These are phyloP conservation scores for Alternaria postmessia DNA, from an alignment of 2,329 filamentous ascomycete species.

Conservation along the genomic window DNA sequence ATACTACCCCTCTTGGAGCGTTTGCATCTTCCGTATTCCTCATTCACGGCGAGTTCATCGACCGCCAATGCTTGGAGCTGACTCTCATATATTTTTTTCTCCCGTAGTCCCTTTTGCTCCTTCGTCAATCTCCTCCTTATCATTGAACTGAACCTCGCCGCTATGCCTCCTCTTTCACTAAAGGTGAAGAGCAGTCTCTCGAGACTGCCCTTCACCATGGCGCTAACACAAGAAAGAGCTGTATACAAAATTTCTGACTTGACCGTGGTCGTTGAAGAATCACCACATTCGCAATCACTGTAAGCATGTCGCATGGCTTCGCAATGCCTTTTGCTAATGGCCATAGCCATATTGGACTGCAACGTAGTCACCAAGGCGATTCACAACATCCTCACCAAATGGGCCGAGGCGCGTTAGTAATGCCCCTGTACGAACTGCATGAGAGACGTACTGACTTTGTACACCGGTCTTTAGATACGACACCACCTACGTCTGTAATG, in stretches of 20 bases:
- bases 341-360: not conserved
- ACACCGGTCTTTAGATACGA: constrained; percentile 20
- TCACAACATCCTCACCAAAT: constrained; percentile 9
- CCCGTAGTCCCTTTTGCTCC: not conserved
- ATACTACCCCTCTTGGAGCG: not conserved
- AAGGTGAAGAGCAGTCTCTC: not conserved
- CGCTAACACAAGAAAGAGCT: not conserved
- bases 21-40: not conserved
- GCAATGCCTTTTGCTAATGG: not conserved
- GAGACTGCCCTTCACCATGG: constrained; percentile 4
- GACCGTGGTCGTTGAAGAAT: not conserved
- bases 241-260: not conserved
- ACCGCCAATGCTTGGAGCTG: not conserved
- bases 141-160: not conserved
- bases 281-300: not conserved
- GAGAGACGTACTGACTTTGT: too few relatives aligned
- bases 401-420: constrained; percentile 21
- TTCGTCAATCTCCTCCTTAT: not conserved
- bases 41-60: not conserved
- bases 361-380: not conserved
- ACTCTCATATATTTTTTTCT: not conserved
- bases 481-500: constrained; percentile 7
- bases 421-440: too few relatives aligned
- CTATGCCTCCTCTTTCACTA: not conserved
- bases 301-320: not conserved